Evolutionary conservation across 352 stramenopile species (phyloP).

Genomic region (Phytophthora foliorum): DNA sequence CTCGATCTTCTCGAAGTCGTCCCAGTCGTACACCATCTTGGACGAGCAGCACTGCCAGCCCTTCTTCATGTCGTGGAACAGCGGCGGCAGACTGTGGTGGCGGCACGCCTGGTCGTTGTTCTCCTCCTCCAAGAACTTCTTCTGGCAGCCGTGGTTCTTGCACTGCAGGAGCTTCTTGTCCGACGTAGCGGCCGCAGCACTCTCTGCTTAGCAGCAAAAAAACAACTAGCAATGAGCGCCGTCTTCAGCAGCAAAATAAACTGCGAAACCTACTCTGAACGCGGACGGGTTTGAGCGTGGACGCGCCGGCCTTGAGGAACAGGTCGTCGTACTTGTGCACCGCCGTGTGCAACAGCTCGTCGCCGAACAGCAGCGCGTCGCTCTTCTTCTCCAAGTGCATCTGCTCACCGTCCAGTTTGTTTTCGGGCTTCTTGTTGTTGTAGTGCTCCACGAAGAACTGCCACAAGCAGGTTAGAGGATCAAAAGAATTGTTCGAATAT

Average conservation of each 20-base stretch:
- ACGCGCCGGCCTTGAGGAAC: slow-evolving; percentile 75
- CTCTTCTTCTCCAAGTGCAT: slow-evolving; percentile 84
- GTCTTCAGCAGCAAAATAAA: slow-evolving; percentile 10
- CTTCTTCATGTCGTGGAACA: slow-evolving; percentile 94
- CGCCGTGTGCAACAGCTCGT: slow-evolving; percentile 82
- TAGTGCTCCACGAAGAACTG: slow-evolving; percentile 93
- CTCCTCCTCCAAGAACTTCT: slow-evolving; percentile 83
- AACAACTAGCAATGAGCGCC: slow-evolving; percentile 1
- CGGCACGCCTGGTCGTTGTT: slow-evolving; percentile 83
- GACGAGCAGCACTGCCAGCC: slow-evolving; percentile 91
- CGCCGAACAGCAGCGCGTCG: slow-evolving; percentile 60
- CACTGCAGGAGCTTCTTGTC: slow-evolving; percentile 74
- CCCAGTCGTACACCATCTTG: slow-evolving; percentile 96
- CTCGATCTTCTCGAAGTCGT: slow-evolving; percentile 94
- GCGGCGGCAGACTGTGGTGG: slow-evolving; percentile 82
- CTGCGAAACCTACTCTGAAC: slow-evolving; percentile 32
- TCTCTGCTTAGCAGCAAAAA: slow-evolving; percentile 23
- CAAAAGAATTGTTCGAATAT: too few relatives aligned
- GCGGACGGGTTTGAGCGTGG: slow-evolving; percentile 64
- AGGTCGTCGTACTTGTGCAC: slow-evolving; percentile 91
- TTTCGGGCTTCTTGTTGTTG: slow-evolving; percentile 89
- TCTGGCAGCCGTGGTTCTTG: slow-evolving; percentile 89
- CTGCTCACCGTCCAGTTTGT: slow-evolving; percentile 55
- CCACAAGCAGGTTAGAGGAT: not conserved
- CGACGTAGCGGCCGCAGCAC: slow-evolving; percentile 9